Evolutionary conservation across 1,139 yeast species (phyloP), one percentile per base, ranked within the genome.

Genomic region (Debaryomycetaceae sp.): DNA sequence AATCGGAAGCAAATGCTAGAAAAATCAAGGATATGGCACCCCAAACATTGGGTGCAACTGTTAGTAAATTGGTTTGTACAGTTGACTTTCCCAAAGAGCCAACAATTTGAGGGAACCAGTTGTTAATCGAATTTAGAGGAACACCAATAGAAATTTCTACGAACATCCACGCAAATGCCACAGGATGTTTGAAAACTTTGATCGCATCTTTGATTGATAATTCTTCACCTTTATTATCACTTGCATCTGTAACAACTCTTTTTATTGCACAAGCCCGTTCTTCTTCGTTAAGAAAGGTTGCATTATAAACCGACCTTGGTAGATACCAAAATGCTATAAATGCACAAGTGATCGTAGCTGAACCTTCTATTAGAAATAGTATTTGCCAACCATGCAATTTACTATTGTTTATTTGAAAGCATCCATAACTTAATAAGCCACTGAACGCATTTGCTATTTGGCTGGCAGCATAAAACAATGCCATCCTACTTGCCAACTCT

Each of bases 141-240:
- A 73, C 78, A 43, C 78, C 78, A 36, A 72, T 60, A 36, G 67
- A 61, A 36, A 73, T 51, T 55, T 73, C 77, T 37, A 64, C 64
- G 29, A 71, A 51, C 53, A 61, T 50, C 65, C 65, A 61, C 22
- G 55, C 53, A 34, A 58, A 36, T 15, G 52, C 53, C 5, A 59
- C 56, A 1, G 66, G 65, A 36, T 57, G 58, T 39, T 54, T 53
- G 46, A 60, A 61, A 6, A 61, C 65, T 42, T 56, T 56, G 26
- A 59, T 35, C 6, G 65, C 60, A 42, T 61, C 65, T 36, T 38
- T 51, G 37, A 59, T 48, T 13, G 58, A 53, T 13, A 53, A 48
- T 28, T 51, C 52, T 28, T 49, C 52, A 3, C 49, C 50, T 24
- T 49, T 50, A 17, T 38, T 41, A 26, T 60, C 63, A 15, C 62